phyloP scores from a whole-genome alignment of 495 filamentous ascomycete genomes.

The Talaromyces ruber region DNA sequence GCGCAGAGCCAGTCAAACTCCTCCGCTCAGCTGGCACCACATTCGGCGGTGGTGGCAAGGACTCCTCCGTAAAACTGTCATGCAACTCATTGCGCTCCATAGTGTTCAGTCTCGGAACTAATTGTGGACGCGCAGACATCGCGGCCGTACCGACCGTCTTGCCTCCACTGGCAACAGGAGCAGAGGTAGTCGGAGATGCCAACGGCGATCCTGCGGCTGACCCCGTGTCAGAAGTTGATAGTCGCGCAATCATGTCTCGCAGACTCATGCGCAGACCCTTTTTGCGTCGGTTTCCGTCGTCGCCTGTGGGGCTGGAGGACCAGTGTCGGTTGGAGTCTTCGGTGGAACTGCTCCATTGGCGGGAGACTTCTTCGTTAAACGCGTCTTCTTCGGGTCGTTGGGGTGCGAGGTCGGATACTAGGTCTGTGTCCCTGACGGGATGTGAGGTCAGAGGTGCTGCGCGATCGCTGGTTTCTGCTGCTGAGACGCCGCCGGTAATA shows the following conservation, averaged over 20 bases:
- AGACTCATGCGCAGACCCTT: conserved; percentile 12
- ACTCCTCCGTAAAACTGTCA: conserved; percentile 41
- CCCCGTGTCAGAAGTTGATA: not conserved
- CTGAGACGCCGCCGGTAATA: not conserved
- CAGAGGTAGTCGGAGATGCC: conserved; percentile 15
- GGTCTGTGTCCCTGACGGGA: conserved; percentile 4
- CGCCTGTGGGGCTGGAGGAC: not conserved
- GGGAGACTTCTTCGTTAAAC: not conserved
- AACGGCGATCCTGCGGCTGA: not conserved
- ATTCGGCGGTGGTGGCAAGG: conserved; percentile 29
- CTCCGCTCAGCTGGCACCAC: conserved; percentile 15
- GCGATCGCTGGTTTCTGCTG: not conserved
- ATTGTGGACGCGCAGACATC: conserved; percentile 27
- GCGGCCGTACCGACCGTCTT: conserved; percentile 24
- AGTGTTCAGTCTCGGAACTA: conserved; percentile 17
- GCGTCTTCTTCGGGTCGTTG: not conserved
- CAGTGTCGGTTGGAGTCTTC: not conserved
- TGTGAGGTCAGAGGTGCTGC: conserved; percentile 1
- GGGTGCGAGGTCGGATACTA: conserved; percentile 4
- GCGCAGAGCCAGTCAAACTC: conserved; percentile 24
- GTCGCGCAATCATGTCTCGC: conserved; percentile 2
- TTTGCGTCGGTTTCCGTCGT: conserved; percentile 10
- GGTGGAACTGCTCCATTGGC: conserved; percentile 8
- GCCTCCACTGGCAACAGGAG: conserved; percentile 5
- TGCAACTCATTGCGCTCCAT: conserved; percentile 32